Conservation (phyloP, 176 grass and related monocot species). For the Raddia distichophylla region DNA sequence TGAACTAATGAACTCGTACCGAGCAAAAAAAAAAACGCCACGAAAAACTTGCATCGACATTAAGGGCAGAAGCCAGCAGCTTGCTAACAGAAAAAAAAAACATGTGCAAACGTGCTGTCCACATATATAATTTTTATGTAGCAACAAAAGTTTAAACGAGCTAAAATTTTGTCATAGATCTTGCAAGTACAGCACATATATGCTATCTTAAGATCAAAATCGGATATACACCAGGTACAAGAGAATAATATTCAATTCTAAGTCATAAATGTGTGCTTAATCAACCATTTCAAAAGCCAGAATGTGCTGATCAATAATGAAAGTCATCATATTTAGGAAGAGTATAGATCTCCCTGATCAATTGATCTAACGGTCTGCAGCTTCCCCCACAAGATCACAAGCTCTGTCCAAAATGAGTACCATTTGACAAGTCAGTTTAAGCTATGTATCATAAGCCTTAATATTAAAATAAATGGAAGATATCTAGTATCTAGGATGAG, state of each 20-base stretch:
- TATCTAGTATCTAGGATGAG: background rate
- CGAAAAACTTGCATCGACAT: background rate
- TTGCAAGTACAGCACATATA: background rate
- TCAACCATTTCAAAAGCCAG: background rate
- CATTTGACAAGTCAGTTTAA: background rate
- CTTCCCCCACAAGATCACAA: background rate
- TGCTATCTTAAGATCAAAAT: background rate
- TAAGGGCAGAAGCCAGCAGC: background rate
- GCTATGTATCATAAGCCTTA: background rate
- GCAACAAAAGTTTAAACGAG: background rate
- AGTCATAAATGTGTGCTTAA: background rate
- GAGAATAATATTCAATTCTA: background rate
- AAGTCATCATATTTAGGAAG: background rate
- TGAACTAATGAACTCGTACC: background rate
- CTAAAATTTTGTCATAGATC: background rate
- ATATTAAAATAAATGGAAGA: background rate
- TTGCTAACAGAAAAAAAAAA: background rate
- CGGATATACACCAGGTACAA: background rate
- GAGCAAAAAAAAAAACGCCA: background rate
- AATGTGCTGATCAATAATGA: background rate
- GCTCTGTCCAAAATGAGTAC: background rate
- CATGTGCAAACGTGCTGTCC: background rate
- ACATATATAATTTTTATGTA: background rate
- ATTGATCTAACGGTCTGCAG: background rate
- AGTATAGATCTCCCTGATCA: background rate